Conservation (phyloP, 148 eudicot genomes). For the Vaccinium myrtillus region DNA sequence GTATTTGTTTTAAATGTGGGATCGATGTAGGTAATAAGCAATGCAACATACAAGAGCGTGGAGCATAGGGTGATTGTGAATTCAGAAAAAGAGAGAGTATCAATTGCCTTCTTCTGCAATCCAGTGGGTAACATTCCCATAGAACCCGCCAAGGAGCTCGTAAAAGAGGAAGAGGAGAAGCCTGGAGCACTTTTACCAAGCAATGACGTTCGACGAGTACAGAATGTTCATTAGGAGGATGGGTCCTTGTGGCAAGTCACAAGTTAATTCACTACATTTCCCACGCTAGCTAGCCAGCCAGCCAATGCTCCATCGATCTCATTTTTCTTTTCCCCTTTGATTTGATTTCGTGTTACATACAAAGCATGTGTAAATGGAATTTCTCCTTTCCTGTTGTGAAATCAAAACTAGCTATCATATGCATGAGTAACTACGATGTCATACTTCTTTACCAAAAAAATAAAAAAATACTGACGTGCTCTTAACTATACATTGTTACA, state of each 20-base stretch:
- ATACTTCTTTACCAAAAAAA: no score
- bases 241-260: conserved; percentile 42
- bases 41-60: conserved; percentile 41
- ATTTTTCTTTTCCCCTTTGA: no score
- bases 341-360: not conserved
- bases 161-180: conserved; percentile 7
- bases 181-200: conserved; percentile 23
- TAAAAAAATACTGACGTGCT: no score
- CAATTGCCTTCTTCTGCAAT: conserved; percentile 44
- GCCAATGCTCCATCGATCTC: no score
- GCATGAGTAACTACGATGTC: no score
- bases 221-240: conserved; percentile 30
- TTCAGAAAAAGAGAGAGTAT: conserved; percentile 34
- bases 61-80: conserved; percentile 47
- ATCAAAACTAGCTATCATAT: no score
- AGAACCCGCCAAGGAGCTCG: conserved; percentile 35
- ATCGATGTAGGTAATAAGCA: conserved; percentile 30
- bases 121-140: conserved; percentile 32
- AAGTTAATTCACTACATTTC: conserved; percentile 37
- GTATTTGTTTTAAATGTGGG: no score
- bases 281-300: not conserved
- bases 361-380: not conserved
- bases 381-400: no score
- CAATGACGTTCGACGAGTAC: conserved; percentile 35
- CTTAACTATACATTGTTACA: no score